phyloP scores from a whole-genome alignment of 768 basidiomycete genomes.

The Amanita subjunquillea region DNA sequence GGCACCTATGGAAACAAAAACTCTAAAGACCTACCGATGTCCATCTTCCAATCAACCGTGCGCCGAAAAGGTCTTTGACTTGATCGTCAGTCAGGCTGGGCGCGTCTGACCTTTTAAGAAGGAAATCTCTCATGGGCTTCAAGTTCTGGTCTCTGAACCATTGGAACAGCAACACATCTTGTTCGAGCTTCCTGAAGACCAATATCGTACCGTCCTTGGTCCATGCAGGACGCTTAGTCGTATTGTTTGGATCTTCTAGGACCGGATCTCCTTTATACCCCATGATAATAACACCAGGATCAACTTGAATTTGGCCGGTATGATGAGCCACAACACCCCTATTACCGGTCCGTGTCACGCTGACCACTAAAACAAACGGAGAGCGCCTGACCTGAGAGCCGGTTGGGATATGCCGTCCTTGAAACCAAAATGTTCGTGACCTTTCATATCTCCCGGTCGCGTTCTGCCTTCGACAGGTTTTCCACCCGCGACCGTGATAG shows the following conservation, averaged over 20 bases:
- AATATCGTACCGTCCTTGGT: slow-evolving; percentile 24
- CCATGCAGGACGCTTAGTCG: slow-evolving; percentile 17
- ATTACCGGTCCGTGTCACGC: background rate
- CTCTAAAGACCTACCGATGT: background rate
- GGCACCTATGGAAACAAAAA: background rate
- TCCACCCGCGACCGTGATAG: too few species aligned
- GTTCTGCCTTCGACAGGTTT: too few species aligned
- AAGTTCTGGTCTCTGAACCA: background rate
- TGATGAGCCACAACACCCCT: background rate
- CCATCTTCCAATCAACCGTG: background rate
- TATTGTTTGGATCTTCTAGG: background rate
- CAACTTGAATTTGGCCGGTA: background rate
- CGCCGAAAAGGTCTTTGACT: background rate
- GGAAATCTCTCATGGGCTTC: background rate
- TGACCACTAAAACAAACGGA: too few species aligned
- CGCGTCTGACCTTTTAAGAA: background rate
- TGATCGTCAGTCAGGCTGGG: background rate
- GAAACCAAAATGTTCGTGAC: background rate
- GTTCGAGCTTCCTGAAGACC: slow-evolving; percentile 23
- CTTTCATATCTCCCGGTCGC: too few species aligned
- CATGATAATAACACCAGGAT: background rate
- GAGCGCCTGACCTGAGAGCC: background rate
- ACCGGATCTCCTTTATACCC: background rate
- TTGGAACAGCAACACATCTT: slow-evolving; percentile 17
- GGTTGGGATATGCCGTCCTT: background rate